Base-by-base conservation (phyloP, 2,329 filamentous ascomycete species). In the Pyricularia pennisetigena region DNA sequence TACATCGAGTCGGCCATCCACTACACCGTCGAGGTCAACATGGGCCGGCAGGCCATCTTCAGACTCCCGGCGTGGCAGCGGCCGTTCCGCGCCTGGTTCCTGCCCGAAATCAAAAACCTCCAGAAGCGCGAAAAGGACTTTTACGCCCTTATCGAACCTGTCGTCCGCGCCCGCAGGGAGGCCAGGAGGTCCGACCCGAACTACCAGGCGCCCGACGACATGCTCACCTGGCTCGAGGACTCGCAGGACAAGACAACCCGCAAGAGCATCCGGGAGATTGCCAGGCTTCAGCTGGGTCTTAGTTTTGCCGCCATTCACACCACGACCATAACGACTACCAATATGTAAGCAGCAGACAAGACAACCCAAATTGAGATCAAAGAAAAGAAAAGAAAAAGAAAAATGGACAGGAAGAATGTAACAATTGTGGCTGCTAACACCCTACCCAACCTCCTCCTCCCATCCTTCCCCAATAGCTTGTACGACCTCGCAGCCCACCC, bases 271-370 rank as follows among this genome's bases (percentile, higher is more conserved):
- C 74, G 76, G 63, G 75, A 78, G 57, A 72, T 83, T 16, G 78
- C 82, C 3, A 76, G 75, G 57, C 73, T 80, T 12, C 79, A 84
- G 72, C 76, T 84, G 3, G 73, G 75, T 0, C 71, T 85, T 9
- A 80, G 77, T 59, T 81, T 85, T 67, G 82, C 82, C 0, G 80
- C 83, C 1, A 85, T 86, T 30, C 82, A 85, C 69, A 85, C 83
- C 0, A 85, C 82, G 0, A 79, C 81, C 0, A 72, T 81, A 64
- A 77, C 81, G 0, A 71, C 79, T 0, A 82, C 81, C 1, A 86
- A 78, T 69, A 81, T 71, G 78, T 80, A 70, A 70, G 78, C 72
- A 14, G n/a, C n/a, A n/a, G n/a, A n/a, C n/a, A n/a, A n/a, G n/a
- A n/a, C n/a, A n/a, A n/a, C n/a, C n/a, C n/a, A n/a, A n/a, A n/a